Evolutionary conservation across 164 flowering plant species (phyloP).

Genomic region (Stephania yunnanensis): DNA sequence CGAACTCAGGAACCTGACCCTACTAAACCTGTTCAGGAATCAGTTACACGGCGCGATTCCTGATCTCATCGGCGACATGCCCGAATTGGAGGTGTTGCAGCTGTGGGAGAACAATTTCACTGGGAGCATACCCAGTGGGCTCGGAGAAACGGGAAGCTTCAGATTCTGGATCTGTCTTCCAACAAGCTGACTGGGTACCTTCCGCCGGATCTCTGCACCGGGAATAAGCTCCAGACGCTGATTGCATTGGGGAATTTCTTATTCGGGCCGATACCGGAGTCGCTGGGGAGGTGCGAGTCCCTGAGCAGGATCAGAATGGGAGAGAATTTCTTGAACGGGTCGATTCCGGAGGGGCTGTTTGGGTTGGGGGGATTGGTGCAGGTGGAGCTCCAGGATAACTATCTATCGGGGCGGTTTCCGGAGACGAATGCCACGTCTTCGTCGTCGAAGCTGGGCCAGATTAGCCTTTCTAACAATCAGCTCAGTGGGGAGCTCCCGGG

Average conservation of each 20-base stretch:
- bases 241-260: constrained; percentile 74
- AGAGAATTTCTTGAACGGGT: constrained; percentile 75
- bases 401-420: constrained; percentile 65
- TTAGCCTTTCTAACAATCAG: constrained; percentile 76
- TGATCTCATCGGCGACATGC: constrained; percentile 69
- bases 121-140: constrained; percentile 57
- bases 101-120: constrained; percentile 97
- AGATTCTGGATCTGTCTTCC: constrained; percentile 68
- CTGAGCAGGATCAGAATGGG: constrained; percentile 79
- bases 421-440: constrained; percentile 31
- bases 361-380: constrained; percentile 60
- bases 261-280: constrained; percentile 79
- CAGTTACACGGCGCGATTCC: constrained; percentile 83
- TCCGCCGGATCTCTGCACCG: constrained; percentile 64
- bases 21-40: constrained; percentile 80
- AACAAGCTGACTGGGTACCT: constrained; percentile 77
- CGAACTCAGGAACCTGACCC: constrained; percentile 62
- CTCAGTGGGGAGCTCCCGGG: constrained; percentile 68
- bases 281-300: constrained; percentile 66
- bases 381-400: constrained; percentile 84
- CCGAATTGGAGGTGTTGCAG: constrained; percentile 79
- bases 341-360: constrained; percentile 75
- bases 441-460: constrained; percentile 60
- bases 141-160: constrained; percentile 66
- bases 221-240: constrained; percentile 61